Evolutionary conservation across 345 rosid species (phyloP).

Genomic region (Salix brachista): DNA sequence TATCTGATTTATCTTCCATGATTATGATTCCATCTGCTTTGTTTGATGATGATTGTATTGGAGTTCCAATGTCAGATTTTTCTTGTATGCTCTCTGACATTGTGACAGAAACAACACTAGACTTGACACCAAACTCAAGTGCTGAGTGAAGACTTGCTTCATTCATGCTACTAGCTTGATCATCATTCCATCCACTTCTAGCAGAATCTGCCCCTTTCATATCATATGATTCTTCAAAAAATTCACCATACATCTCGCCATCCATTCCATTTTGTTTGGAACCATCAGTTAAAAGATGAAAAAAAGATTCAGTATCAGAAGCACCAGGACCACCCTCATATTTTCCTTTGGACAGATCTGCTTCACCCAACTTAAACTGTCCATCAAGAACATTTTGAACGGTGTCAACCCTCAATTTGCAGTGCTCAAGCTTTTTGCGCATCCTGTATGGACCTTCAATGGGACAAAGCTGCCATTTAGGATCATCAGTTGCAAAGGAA

Average conservation of each 20-base stretch:
- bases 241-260: slow-evolving; percentile 59
- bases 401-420: slow-evolving; percentile 73
- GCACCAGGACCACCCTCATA: slow-evolving; percentile 51
- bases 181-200: slow-evolving; percentile 86
- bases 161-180: slow-evolving; percentile 76
- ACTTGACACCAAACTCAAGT: slow-evolving; percentile 81
- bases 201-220: slow-evolving; percentile 49
- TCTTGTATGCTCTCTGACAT: slow-evolving; percentile 62
- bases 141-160: slow-evolving; percentile 98
- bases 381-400: slow-evolving; percentile 76
- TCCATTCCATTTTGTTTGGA: slow-evolving; percentile 32
- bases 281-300: slow-evolving; percentile 47
- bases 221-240: slow-evolving; percentile 49
- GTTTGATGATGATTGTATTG: slow-evolving; percentile 59
- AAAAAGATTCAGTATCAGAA: slow-evolving; percentile 65
- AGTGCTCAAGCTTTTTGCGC: slow-evolving; percentile 97
- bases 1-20: slow-evolving; percentile 67
- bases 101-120: slow-evolving; percentile 68
- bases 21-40: slow-evolving; percentile 60
- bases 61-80: slow-evolving; percentile 79
- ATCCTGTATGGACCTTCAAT: slow-evolving; percentile 99
- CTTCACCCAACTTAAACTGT: slow-evolving; percentile 67
- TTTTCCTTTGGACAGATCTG: slow-evolving; percentile 52
- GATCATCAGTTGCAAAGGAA: slow-evolving; percentile 53
- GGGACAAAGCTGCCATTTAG: slow-evolving; percentile 98